Evolutionary conservation across 2,329 filamentous ascomycete species (phyloP), one percentile per base, ranked within the genome.

Genomic region (Leptodontidium sp.): DNA sequence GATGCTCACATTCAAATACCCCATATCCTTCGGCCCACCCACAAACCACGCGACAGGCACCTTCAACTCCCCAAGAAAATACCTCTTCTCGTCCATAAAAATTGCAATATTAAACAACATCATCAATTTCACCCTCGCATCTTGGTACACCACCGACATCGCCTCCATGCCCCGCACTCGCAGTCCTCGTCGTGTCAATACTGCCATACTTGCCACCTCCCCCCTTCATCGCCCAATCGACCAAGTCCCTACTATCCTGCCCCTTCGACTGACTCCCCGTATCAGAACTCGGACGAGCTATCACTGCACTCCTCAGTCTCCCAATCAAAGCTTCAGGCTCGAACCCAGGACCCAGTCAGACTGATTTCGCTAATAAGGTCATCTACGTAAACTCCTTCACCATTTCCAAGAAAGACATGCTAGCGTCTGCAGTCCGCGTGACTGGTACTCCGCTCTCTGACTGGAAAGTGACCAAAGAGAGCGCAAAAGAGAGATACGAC

Each of bases 351-450:
- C 52, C 52, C 17, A 35, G 52, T n/a, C 52, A 35, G 5, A 24
- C 12, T 9, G 52, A 55, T 17, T 55, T 35, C 29, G 75, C 77
- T 1, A 84, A 86, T 73, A 79, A 81, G 53, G 59, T 71, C 0
- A 70, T 85, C 8, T 84, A 81, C 67, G 58, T 86, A 14, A 78
- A 77, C 24, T 83, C 81, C 64, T 87, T 86, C 77, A 72, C 75
- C 4, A 66, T 85, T 65, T 83, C 74, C 63, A 86, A 88, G 72
- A 79, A 79, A 26, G 85, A 88, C 7, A 88, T 88, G 79, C 79
- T 79, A 9, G 77, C 74, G n/a, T 75, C 72, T 11, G 70, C 74
- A 4, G 61, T 73, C 43, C 73, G 77, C 2, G 74, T 71, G 1
- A 71, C 64, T 12, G 70, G 70, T 1, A 68, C 67, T 15, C 72